Evolutionary conservation across 192 early-diverging fungal species (phyloP), one percentile per base, ranked within the genome.

Genomic region (Tieghemiomyces parasiticus): DNA sequence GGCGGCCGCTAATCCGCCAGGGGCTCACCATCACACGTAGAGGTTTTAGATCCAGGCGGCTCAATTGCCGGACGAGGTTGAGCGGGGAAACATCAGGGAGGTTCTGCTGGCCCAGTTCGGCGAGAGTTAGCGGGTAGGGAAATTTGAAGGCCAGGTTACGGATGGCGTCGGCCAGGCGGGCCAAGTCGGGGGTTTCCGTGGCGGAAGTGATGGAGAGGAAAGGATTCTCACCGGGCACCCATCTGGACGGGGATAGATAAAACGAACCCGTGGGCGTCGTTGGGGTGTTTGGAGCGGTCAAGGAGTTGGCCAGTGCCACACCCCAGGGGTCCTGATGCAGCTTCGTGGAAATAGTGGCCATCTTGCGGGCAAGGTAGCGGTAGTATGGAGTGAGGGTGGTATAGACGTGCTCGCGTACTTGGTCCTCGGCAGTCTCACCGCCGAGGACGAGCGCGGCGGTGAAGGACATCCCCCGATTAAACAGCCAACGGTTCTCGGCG

Each of bases 401-500:
- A 19, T 22, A 22, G 8, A 3, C 8, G 25, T 22, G 25, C 3
- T 47, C 46, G 16, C 14, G 14, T 25, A 52, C 16, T 20, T 25
- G 12, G 16, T 52, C 26, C 26, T 52, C 26, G 2, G 14, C 22
- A 30, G 30, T 16, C 26, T 52, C 26, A 30, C 14, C 26, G 22
- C 22, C 22, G 12, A 52, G 26, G 6, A 13, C 14, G 50, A 25
- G 22, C 30, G 50, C 50, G 2, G 30, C 2, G 26, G 26, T 25
- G 30, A 28, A 25, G 12, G 50, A 13, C 24, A 13, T 14, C 14
- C 50, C 50, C 50, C 26, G 19, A 9, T 34, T 25, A 25, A 58
- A 35, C 19, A 58, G 26, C 55, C 55, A 58, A 13, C 20, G 2
- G 35, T 58, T 58, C 35, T 58, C 34, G 33, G 32, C 28, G 32